Evolutionary conservation across 495 filamentous ascomycete species (phyloP).

Genomic region (Penicillium canescens): DNA sequence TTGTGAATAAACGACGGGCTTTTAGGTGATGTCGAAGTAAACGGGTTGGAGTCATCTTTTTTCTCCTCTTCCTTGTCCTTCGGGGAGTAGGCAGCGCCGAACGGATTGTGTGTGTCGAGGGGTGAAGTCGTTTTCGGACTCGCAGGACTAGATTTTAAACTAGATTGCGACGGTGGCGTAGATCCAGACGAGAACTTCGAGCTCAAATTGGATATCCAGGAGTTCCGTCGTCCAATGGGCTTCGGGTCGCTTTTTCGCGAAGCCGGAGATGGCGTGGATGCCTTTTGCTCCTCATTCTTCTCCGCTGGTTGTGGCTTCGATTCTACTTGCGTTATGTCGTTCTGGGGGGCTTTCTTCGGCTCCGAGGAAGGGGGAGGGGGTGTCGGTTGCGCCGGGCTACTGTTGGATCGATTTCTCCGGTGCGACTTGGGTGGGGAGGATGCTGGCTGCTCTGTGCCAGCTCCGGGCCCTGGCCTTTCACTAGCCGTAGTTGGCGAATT

Average conservation of each 20-base stretch:
- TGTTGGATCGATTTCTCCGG: conserved; percentile 26
- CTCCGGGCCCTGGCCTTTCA: conserved; percentile 27
- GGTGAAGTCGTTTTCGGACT: conserved; percentile 48
- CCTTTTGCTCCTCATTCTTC: conserved; percentile 23
- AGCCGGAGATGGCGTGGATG: conserved; percentile 20
- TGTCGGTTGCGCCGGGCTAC: conserved; percentile 21
- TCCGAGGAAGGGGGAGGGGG: conserved; percentile 12
- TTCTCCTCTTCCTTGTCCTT: conserved; percentile 57
- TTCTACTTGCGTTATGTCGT: conserved; percentile 17
- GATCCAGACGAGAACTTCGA: conserved; percentile 86
- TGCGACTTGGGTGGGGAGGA: conserved; percentile 17
- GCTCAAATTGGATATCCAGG: conserved; percentile 90
- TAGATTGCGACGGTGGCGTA: conserved; percentile 45
- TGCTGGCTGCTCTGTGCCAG: conserved; percentile 10
- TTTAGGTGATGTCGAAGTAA: conserved; percentile 66
- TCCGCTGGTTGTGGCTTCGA: conserved; percentile 20
- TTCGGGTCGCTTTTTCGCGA: conserved; percentile 40
- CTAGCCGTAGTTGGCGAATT: conserved; percentile 24
- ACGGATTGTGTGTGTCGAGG: conserved; percentile 45
- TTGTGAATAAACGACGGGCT: conserved; percentile 77
- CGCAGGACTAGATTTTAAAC: conserved; percentile 38
- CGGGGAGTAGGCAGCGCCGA: conserved; percentile 54
- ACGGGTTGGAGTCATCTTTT: conserved; percentile 55
- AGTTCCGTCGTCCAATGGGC: conserved; percentile 59
- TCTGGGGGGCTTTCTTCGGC: conserved; percentile 18